Percentiles rank a stretch among this genome's conserved stretches.
These are phyloP conservation scores for Hypomontagnella submonticulosa DNA, from an alignment of 495 filamentous ascomycete genomes.

Conservation along the genomic window DNA sequence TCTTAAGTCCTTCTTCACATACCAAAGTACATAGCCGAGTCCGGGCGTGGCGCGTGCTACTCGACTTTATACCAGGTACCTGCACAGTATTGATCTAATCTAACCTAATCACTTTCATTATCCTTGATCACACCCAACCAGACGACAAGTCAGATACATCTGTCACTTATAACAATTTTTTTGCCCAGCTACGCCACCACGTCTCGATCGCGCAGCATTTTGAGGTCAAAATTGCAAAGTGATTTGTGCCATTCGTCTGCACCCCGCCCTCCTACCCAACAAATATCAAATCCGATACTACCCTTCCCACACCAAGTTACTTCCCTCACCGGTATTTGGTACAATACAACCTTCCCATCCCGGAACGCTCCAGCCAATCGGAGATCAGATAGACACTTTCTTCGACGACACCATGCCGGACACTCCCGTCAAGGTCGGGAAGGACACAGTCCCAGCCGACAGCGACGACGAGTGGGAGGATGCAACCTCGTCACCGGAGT, in stretches of 20 bases:
- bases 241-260: slow-evolving; percentile 11
- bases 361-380: slow-evolving; percentile 18
- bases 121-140: too few species aligned
- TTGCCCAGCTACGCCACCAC: too few species aligned
- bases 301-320: not conserved
- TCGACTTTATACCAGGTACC: too few species aligned
- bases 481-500: too few species aligned
- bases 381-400: not conserved
- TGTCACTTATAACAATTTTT: too few species aligned
- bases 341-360: slow-evolving; percentile 7
- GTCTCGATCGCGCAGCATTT: too few species aligned
- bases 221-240: not conserved
- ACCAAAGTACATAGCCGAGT: not conserved
- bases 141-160: too few species aligned
- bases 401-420: slow-evolving; percentile 22
- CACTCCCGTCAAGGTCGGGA: not conserved
- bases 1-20: not conserved
- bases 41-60: too few species aligned
- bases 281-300: slow-evolving; percentile 18
- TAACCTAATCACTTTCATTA: too few species aligned
- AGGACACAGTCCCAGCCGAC: not conserved
- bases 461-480: too few species aligned
- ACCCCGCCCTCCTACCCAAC: slow-evolving; percentile 19
- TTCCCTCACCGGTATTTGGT: not conserved
- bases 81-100: too few species aligned